Evolutionary conservation across 208 protist genomes (phyloP).

Genomic region (Leishmania major): DNA sequence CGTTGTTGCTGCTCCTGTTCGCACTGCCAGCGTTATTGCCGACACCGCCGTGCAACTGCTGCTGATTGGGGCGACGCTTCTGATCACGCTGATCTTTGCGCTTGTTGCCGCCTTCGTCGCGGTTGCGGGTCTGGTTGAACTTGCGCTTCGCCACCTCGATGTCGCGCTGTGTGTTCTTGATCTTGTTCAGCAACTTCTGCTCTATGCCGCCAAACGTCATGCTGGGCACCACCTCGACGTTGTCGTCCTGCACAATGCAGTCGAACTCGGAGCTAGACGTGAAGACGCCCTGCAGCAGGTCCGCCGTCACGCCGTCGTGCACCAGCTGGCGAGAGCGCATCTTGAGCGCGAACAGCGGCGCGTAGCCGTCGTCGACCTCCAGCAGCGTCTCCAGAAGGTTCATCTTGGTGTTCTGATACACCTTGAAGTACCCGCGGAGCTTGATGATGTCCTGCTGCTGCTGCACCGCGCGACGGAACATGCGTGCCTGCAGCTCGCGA

Average conservation of each 20-base stretch:
- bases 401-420: conserved; percentile 89
- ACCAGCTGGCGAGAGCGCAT: conserved; percentile 85
- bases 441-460: conserved; percentile 90
- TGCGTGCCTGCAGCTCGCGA: conserved; percentile 86
- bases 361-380: conserved; percentile 81
- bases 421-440: conserved; percentile 88
- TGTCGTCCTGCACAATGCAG: conserved; percentile 81
- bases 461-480: conserved; percentile 89
- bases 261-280: conserved; percentile 79
- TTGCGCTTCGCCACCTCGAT: conserved; percentile 47
- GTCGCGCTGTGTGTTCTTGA: conserved; percentile 66
- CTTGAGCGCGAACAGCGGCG: conserved; percentile 86
- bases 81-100: conserved; percentile 35
- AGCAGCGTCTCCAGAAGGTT: conserved; percentile 80
- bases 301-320: conserved; percentile 79
- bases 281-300: conserved; percentile 77
- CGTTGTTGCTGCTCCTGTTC: conserved; percentile 7
- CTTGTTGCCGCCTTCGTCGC: conserved; percentile 34
- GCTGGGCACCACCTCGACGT: conserved; percentile 82
- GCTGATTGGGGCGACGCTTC: conserved; percentile 34
- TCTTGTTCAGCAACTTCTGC: conserved; percentile 74
- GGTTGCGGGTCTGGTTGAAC: conserved; percentile 40
- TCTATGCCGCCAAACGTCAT: conserved; percentile 75
- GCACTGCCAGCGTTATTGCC: background rate
- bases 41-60: conserved; percentile 1